Percentiles rank a stretch among this genome's conserved stretches.
phyloP scores from a whole-genome alignment of 1,284 basidiomycete species.

The Jaminaea rosea region DNA sequence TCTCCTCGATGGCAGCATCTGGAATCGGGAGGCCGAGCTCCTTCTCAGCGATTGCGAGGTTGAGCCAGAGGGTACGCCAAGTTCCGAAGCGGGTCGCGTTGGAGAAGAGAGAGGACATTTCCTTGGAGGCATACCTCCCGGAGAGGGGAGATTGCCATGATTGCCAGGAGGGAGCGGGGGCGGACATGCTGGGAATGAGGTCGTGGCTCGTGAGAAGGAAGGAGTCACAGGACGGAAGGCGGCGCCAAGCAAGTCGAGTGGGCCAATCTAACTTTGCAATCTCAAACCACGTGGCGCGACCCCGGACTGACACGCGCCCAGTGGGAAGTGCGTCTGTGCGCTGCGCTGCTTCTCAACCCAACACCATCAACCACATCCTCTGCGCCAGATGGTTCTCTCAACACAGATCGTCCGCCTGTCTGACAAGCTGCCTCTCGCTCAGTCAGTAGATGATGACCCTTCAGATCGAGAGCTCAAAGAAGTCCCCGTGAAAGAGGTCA shows the following conservation, averaged over 20 bases:
- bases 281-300: too few species aligned
- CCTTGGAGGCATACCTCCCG: slow-evolving; percentile 89
- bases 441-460: slow-evolving; percentile 52
- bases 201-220: too few species aligned
- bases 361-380: too few species aligned
- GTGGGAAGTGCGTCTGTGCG: too few species aligned
- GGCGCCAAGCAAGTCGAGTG: too few species aligned
- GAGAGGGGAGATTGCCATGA: slow-evolving; percentile 45
- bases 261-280: too few species aligned
- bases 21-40: slow-evolving; percentile 84
- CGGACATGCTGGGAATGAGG: too few species aligned
- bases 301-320: too few species aligned
- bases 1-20: slow-evolving; percentile 84
- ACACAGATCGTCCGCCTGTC: slow-evolving; percentile 43
- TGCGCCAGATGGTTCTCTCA: slow-evolving; percentile 46
- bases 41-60: slow-evolving; percentile 90
- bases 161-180: not conserved
- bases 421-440: slow-evolving; percentile 37
- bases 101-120: slow-evolving; percentile 95
- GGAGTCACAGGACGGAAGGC: too few species aligned
- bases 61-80: slow-evolving; percentile 95
- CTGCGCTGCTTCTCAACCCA: too few species aligned
- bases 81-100: slow-evolving; percentile 84
- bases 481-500: slow-evolving; percentile 94
- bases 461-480: slow-evolving; percentile 86